Conservation (phyloP, 805 yeast genomes). For the Candida takata region DNA sequence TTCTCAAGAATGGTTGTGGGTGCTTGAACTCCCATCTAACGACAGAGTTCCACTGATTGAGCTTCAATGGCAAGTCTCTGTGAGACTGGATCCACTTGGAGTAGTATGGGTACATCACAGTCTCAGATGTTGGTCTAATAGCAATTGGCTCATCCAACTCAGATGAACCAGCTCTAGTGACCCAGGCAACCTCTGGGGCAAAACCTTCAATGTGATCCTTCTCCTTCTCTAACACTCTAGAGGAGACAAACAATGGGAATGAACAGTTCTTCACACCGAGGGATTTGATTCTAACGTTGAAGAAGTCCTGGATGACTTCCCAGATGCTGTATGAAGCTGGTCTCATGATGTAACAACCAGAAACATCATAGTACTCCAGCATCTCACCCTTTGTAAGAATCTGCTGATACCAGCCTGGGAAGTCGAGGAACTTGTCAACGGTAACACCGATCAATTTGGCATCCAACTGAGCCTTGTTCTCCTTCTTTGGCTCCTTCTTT, state of each 20-base stretch:
- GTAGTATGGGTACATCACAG: constrained; percentile 99
- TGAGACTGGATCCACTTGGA: constrained; percentile 98
- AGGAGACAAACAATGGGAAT: constrained; percentile 97
- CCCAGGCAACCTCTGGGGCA: constrained; percentile 99
- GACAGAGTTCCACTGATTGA: constrained; percentile 99
- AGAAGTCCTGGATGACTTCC: constrained; percentile 90
- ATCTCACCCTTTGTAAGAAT: constrained; percentile 94
- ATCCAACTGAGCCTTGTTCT: constrained; percentile 51
- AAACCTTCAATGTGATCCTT: constrained; percentile 98
- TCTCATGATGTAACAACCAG: constrained; percentile 96
- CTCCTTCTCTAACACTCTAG: constrained; percentile 89
- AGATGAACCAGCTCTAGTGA: constrained; percentile 88
- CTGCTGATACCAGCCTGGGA: constrained; percentile 97
- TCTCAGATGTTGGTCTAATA: constrained; percentile 98
- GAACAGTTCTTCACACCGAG: constrained; percentile 92
- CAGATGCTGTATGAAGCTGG: constrained; percentile 92
- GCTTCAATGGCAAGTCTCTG: constrained; percentile 92
- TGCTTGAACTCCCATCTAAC: constrained; percentile 99
- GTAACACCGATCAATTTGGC: constrained; percentile 95
- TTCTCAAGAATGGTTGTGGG: constrained; percentile 98
- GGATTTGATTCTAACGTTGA: constrained; percentile 71
- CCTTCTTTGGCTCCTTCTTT: constrained; percentile 24
- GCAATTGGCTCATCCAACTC: constrained; percentile 98
- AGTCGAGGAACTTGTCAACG: constrained; percentile 84
- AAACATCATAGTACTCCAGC: constrained; percentile 97